Base-by-base conservation (phyloP, 2,329 filamentous ascomycete species). In the Ophiostoma triangulosporum region DNA sequence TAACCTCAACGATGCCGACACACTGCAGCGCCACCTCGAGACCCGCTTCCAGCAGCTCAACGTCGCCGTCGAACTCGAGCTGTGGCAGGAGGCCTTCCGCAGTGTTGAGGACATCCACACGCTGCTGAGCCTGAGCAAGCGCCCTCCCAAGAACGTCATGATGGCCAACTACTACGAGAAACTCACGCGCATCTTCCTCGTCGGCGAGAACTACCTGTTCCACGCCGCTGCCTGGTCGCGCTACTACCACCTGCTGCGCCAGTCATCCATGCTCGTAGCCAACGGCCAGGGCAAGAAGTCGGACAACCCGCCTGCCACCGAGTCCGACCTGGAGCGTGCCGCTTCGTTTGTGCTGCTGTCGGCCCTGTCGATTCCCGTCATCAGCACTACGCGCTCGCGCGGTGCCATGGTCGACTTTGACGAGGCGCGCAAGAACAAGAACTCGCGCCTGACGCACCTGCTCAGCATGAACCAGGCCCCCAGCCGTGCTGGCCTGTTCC, bases 161-260 rank as follows among this genome's bases (percentile, higher is more conserved):
- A 98, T 98, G 93, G 93, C 93, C 72, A 98, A 97, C 76, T 98
- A 98, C 78, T 98, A 97, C 71, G 93, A 98, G 78, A 97, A 97
- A 75, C 83, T 98, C 55, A 96, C 93, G 38, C 83, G 90, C 60
- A 98, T 98, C 69, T 98, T 98, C 78, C 81, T 98, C 58, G 93
- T 97, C 61, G 95, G 91, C 69, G 93, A 97, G 73, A 98, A 98
- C 77, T 97, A 97, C 69, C 83, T 98, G 46, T 98, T 98, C 83
- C 93, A 98, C 67, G 93, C 93, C 61, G 93, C 93, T 53, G 89
- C 93, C 58, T 98, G 89, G 88, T 94, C 89, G 62, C 81, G 91
- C 63, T 97, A 96, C 76, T 97, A 95, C 77, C 95, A 89, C 67
- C 82, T 98, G 32, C 83, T 98, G 58, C 89, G 90, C 64, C 86